Conservation (phyloP, 345 rosid species). For the Populus euphratica region DNA sequence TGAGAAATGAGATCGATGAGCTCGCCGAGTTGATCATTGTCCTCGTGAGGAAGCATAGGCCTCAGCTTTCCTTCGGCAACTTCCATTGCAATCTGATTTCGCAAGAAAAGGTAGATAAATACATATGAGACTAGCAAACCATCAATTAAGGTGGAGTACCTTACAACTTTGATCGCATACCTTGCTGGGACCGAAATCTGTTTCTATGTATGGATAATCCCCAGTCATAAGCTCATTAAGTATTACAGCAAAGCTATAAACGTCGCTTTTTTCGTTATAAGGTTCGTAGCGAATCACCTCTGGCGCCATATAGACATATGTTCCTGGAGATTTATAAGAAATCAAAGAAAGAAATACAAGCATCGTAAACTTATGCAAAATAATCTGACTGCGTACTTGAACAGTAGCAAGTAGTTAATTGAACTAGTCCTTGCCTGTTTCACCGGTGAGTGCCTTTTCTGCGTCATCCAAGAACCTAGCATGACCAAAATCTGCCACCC, state of each 20-base stretch:
- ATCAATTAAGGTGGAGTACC: not conserved
- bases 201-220: conserved; percentile 43
- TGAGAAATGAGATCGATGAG: conserved; percentile 33
- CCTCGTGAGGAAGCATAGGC: conserved; percentile 42
- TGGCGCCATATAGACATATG: conserved; percentile 60
- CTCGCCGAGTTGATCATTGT: conserved; percentile 26
- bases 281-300: conserved; percentile 61
- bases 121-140: not conserved
- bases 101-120: not conserved
- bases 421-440: conserved; percentile 37
- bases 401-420: not conserved
- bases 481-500: conserved; percentile 67
- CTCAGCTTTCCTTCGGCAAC: conserved; percentile 50
- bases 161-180: conserved; percentile 13
- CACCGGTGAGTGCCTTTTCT: conserved; percentile 57
- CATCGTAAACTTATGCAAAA: not conserved
- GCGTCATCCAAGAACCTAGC: conserved; percentile 45
- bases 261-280: conserved; percentile 57
- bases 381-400: not conserved
- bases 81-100: conserved; percentile 47
- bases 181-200: conserved; percentile 39
- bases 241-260: conserved; percentile 48
- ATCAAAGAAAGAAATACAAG: too few species aligned
- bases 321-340: conserved; percentile 28
- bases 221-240: conserved; percentile 53